Conservation (phyloP, 768 basidiomycete genomes). For the Podaxis sp. region DNA sequence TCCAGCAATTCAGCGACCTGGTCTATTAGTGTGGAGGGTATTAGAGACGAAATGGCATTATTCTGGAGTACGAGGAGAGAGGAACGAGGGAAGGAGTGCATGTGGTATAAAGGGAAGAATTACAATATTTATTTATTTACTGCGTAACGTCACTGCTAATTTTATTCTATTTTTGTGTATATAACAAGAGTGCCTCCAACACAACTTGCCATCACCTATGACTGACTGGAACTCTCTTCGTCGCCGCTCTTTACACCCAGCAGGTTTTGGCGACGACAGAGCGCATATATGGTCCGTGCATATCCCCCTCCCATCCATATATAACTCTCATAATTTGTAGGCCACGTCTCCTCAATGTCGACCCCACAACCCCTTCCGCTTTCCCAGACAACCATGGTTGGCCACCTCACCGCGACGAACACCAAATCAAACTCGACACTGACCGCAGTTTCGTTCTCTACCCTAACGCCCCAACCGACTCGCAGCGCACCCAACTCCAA, state of each 20-base stretch:
- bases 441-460: slow-evolving; percentile 92
- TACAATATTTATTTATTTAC: background rate
- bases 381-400: background rate
- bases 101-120: background rate
- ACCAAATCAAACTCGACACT: slow-evolving; percentile 85
- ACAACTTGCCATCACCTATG: slow-evolving; percentile 6
- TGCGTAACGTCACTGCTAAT: background rate
- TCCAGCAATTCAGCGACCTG: slow-evolving; percentile 69
- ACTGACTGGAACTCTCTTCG: slow-evolving; percentile 45
- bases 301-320: background rate
- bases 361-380: background rate
- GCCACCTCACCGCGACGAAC: slow-evolving; percentile 67
- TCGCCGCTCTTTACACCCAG: slow-evolving; percentile 43
- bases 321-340: slow-evolving; percentile 8
- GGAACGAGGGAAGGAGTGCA: slow-evolving; percentile 54
- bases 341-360: slow-evolving; percentile 25
- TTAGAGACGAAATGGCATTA: slow-evolving; percentile 59
- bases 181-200: too few relatives aligned
- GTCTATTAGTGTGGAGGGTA: slow-evolving; percentile 67
- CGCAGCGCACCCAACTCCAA: slow-evolving; percentile 53
- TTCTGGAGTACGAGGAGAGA: slow-evolving; percentile 58
- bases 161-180: background rate
- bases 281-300: slow-evolving; percentile 49
- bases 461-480: slow-evolving; percentile 30
- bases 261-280: slow-evolving; percentile 62